Percentiles rank a stretch among this genome's conserved stretches.
phyloP scores from a whole-genome alignment of 2,329 filamentous ascomycete genomes.

The Fusarium sp. region DNA sequence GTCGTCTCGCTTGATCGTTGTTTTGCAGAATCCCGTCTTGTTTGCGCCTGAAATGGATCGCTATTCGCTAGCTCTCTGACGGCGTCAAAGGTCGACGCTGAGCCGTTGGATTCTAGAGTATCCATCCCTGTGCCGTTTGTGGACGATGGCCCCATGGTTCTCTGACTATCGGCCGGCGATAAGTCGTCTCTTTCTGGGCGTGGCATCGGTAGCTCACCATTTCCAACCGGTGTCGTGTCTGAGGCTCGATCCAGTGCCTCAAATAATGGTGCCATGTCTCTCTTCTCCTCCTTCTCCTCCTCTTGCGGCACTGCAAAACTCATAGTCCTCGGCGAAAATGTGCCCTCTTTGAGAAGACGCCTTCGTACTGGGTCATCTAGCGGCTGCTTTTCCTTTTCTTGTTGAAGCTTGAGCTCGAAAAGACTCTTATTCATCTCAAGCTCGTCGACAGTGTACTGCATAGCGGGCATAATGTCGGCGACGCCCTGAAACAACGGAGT shows the following conservation, averaged over 20 bases:
- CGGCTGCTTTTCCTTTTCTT: conserved; percentile 67
- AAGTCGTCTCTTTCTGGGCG: conserved; percentile 47
- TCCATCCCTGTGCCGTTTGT: conserved; percentile 45
- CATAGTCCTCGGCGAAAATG: conserved; percentile 61
- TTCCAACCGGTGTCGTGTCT: conserved; percentile 41
- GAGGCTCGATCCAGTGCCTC: conserved; percentile 38
- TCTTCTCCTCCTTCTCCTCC: conserved; percentile 48
- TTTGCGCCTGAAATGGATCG: conserved; percentile 62
- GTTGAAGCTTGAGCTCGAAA: conserved; percentile 77
- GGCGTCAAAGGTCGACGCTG: conserved; percentile 60
- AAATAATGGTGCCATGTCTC: conserved; percentile 30
- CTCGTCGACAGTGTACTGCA: conserved; percentile 87
- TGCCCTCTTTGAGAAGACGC: conserved; percentile 56
- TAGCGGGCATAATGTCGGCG: conserved; percentile 84
- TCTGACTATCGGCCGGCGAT: conserved; percentile 47
- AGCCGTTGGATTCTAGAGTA: conserved; percentile 61
- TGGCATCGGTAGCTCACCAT: conserved; percentile 43
- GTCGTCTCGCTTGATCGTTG: conserved; percentile 73
- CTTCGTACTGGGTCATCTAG: conserved; percentile 56
- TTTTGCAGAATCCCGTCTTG: conserved; percentile 57
- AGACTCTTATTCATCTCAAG: conserved; percentile 80
- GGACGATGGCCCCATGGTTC: conserved; percentile 48
- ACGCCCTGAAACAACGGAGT: conserved; percentile 91
- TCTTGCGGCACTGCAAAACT: conserved; percentile 55
- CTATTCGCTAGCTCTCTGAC: conserved; percentile 63